A percentile compares a stretch with the other conserved stretches of the same genome.
Conservation (phyloP, 148 eudicot genomes). For the Spergularia marina region DNA sequence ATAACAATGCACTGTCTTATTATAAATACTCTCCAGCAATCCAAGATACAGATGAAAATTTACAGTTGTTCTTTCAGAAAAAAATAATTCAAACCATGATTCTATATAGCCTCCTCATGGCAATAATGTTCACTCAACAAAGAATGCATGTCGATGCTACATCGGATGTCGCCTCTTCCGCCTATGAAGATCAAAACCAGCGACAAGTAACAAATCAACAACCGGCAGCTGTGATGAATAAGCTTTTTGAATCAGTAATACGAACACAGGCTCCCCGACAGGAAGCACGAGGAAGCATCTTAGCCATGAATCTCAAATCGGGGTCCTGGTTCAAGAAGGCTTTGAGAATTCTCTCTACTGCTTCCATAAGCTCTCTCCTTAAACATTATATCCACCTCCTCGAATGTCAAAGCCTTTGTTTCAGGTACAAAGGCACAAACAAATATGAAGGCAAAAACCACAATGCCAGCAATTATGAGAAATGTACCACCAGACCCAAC, state of each 20-base stretch:
- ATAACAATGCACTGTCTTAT: background rate
- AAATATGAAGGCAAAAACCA: slow-evolving; percentile 56
- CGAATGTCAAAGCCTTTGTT: slow-evolving; percentile 80
- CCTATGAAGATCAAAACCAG: background rate
- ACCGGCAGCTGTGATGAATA: background rate
- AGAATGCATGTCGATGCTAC: background rate
- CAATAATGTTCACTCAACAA: slow-evolving; percentile 1
- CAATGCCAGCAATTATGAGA: slow-evolving; percentile 62
- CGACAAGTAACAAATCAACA: background rate
- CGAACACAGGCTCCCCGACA: background rate
- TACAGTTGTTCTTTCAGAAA: background rate
- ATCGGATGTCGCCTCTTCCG: background rate
- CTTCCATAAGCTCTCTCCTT: slow-evolving; percentile 63
- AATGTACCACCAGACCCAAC: slow-evolving; percentile 64
- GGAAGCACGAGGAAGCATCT: background rate
- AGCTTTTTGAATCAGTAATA: background rate
- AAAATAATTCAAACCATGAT: background rate
- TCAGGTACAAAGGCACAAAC: slow-evolving; percentile 64
- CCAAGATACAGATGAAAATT: background rate
- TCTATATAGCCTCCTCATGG: slow-evolving; percentile 4
- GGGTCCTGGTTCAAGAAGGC: slow-evolving; percentile 38
- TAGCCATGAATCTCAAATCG: slow-evolving; percentile 12
- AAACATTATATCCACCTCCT: slow-evolving; percentile 74
- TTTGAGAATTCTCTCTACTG: slow-evolving; percentile 26
- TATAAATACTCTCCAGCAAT: background rate